Conservation (phyloP, 2,329 filamentous ascomycete species). For the Ciborinia camelliae region DNA sequence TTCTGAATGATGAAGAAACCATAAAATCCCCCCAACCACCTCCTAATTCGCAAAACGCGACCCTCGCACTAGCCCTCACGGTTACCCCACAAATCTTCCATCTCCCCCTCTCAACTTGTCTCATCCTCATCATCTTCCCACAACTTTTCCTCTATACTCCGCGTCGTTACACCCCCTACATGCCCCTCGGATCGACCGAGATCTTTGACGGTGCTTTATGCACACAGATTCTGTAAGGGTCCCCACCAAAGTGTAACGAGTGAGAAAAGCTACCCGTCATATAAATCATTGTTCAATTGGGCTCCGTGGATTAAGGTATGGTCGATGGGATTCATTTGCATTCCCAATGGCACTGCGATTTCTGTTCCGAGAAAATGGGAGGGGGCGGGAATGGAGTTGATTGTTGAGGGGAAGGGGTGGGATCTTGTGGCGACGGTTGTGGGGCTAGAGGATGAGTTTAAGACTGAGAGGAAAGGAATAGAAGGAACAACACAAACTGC, state of each 20-base stretch:
- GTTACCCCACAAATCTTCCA: neutral
- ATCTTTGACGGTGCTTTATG: neutral
- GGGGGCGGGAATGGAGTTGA: neutral
- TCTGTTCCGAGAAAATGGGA: neutral
- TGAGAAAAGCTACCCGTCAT: neutral
- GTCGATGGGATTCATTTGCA: neutral
- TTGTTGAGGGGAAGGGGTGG: neutral
- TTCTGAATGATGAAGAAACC: neutral
- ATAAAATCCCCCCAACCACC: neutral
- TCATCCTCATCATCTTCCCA: neutral
- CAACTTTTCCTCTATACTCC: neutral
- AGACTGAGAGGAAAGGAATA: too few species aligned
- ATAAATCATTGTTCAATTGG: neutral
- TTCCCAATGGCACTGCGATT: neutral
- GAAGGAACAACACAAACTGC: neutral
- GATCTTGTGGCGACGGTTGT: neutral
- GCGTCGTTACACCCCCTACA: neutral
- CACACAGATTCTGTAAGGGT: neutral
- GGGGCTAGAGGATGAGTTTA: neutral
- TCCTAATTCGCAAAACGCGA: neutral
- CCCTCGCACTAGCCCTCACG: neutral
- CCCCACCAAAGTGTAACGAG: neutral
- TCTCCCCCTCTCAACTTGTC: neutral
- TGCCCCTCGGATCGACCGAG: neutral
- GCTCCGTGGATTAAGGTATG: neutral